Base-by-base conservation (phyloP, 441 rosid genomes). In the Pelargonium cotyledonis region DNA sequence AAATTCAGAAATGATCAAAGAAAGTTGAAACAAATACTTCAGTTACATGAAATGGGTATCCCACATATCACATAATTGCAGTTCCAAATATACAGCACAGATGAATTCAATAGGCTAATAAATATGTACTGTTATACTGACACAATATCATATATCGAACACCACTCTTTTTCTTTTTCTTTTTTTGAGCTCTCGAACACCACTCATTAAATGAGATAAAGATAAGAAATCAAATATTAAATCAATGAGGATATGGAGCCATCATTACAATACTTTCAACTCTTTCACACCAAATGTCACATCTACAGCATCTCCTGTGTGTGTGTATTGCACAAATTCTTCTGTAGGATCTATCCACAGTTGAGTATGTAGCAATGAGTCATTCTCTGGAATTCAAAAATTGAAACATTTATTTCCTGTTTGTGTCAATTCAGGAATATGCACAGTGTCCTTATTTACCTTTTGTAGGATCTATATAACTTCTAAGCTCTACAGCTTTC, bases 261-360 rank as follows among this genome's bases (percentile, higher is more conserved):
- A 66, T 55, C 65, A 70, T 65, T 31, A 63, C 49, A 40, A 51
- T 71, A 88, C 98, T 88, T 95, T 92, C 73, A 89, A 73, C 77
- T 86, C 97, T 85, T 90, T 92, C 75, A 90, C 80, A 57, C 88
- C 87, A 85, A 92, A 95, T 65, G 97, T 95, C 79, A 95, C 82
- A 51, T 92, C 95, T 46, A 88, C 85, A 58, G 90, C 96, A 74
- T 89, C 87, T 72, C 99, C 87, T 31, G 58, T 70, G 76, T 95
- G 92, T 76, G 82, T 78, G 79, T 94, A 91, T 65, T 83, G 94
- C 74, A 90, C 80, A 89, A 92, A 95, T 80, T 92, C 96, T 82
- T 92, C 98, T 0, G 77, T 77, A 61, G 98, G 96, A 81, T 95
- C 98, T 76, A 92, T 89, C 96, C 96, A 92, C 55, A 95, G 83